These are phyloP conservation scores for Leccinellum luteum DNA, from an alignment of 768 basidiomycete genomes.

Conservation along the genomic window DNA sequence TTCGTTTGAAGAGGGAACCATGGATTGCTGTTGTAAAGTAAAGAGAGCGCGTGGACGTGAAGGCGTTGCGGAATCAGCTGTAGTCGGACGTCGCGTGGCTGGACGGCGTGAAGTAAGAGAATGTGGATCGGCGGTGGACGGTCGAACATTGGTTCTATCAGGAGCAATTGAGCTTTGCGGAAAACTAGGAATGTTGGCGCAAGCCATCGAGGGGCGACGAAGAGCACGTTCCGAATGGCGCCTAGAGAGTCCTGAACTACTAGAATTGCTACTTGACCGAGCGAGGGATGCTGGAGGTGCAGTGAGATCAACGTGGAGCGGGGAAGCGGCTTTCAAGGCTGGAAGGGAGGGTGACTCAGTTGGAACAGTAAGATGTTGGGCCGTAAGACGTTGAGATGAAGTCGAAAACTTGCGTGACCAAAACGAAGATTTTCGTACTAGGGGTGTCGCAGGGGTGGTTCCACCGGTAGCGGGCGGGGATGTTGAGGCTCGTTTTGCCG, in stretches of 20 bases:
- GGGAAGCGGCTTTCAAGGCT: slow-evolving; percentile 41
- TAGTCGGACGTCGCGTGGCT: slow-evolving; percentile 36
- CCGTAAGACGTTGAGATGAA: slow-evolving; percentile 20
- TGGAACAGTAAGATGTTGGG: slow-evolving; percentile 29
- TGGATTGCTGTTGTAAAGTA: slow-evolving; percentile 21
- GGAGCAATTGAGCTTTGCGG: slow-evolving; percentile 5
- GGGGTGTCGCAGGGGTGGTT: slow-evolving; percentile 33
- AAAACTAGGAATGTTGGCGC: slow-evolving; percentile 10
- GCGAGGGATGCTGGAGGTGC: slow-evolving; percentile 12
- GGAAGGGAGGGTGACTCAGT: slow-evolving; percentile 36
- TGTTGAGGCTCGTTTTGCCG: slow-evolving; percentile 45
- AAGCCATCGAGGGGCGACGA: slow-evolving; percentile 11
- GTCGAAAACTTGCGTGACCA: slow-evolving; percentile 55
- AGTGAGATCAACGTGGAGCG: slow-evolving; percentile 37
- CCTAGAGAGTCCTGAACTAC: slow-evolving; percentile 38
- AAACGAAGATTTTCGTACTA: slow-evolving; percentile 63
- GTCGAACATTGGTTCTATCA: slow-evolving; percentile 12
- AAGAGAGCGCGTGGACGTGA: slow-evolving; percentile 32
- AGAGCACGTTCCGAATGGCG: slow-evolving; percentile 40
- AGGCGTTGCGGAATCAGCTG: slow-evolving; percentile 40
- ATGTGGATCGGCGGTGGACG: slow-evolving; percentile 18
- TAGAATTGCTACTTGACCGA: slow-evolving; percentile 20
- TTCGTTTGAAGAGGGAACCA: slow-evolving; percentile 12
- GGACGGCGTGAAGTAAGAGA: slow-evolving; percentile 14
- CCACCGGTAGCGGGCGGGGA: slow-evolving; percentile 23